phyloP scores from a whole-genome alignment of 2,329 filamentous ascomycete species.

The Apiospora sp. region DNA sequence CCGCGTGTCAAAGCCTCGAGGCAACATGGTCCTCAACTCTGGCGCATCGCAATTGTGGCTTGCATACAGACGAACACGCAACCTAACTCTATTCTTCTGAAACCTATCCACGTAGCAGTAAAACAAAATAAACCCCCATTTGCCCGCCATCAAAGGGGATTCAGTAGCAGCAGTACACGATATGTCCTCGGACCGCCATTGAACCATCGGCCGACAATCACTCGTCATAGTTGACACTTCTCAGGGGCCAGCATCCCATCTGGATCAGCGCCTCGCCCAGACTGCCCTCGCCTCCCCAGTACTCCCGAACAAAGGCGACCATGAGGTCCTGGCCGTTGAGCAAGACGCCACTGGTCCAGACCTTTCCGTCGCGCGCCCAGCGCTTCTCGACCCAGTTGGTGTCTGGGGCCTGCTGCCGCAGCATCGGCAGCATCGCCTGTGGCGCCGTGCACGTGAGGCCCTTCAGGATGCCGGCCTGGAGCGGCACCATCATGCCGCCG shows the following conservation, averaged over 20 bases:
- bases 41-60: background rate
- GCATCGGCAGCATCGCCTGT: constrained; percentile 36
- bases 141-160: background rate
- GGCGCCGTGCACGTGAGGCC: constrained; percentile 50
- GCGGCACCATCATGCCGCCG: constrained; percentile 44
- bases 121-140: no score
- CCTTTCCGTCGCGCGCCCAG: constrained; percentile 46
- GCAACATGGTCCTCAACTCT: background rate
- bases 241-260: constrained; percentile 37
- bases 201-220: background rate
- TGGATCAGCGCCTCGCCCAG: constrained; percentile 34
- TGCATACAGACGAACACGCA: background rate
- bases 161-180: background rate
- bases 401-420: constrained; percentile 40
- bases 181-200: background rate
- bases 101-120: background rate
- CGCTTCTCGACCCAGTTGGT: constrained; percentile 49
- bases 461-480: constrained; percentile 45
- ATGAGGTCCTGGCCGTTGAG: constrained; percentile 47
- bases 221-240: constrained; percentile 45
- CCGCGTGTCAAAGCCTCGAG: background rate
- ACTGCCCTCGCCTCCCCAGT: constrained; percentile 39
- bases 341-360: constrained; percentile 46
- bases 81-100: background rate
- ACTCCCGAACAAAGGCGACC: constrained; percentile 39